phyloP scores from a whole-genome alignment of 2,329 filamentous ascomycete species.

The Alternaria hordeiaustralica region DNA sequence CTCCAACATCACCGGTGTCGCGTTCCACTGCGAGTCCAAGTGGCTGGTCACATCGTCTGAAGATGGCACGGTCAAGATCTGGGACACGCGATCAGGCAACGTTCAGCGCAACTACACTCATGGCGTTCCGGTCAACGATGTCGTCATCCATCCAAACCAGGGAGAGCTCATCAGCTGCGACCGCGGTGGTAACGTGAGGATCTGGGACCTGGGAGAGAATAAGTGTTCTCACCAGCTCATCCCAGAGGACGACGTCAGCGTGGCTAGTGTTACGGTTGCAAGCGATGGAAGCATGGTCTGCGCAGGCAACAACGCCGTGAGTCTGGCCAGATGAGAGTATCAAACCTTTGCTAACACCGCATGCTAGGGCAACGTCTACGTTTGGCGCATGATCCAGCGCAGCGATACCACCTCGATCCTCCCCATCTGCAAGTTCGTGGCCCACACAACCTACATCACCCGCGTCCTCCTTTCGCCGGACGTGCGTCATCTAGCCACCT shows the following conservation, averaged over 20 bases:
- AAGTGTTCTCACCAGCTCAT: slow-evolving; percentile 96
- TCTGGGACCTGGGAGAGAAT: slow-evolving; percentile 97
- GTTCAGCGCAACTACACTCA: slow-evolving; percentile 95
- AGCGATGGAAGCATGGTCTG: slow-evolving; percentile 92
- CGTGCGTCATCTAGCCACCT: slow-evolving; percentile 92
- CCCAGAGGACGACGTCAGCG: slow-evolving; percentile 91
- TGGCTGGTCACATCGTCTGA: slow-evolving; percentile 99
- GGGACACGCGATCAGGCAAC: slow-evolving; percentile 85
- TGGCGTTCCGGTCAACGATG: slow-evolving; percentile 88
- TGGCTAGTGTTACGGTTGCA: slow-evolving; percentile 93
- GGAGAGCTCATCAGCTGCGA: slow-evolving; percentile 98
- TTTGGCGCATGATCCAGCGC: slow-evolving; percentile 90
- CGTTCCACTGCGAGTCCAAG: slow-evolving; percentile 98
- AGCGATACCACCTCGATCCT: slow-evolving; percentile 83
- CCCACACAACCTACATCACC: slow-evolving; percentile 91
- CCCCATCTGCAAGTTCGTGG: slow-evolving; percentile 86
- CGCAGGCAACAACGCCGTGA: slow-evolving; percentile 87
- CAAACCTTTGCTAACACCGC: not conserved
- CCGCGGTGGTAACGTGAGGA: slow-evolving; percentile 85
- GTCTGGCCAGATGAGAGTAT: slow-evolving; percentile 25
- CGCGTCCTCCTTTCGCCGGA: slow-evolving; percentile 90
- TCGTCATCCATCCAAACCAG: slow-evolving; percentile 99
- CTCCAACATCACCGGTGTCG: slow-evolving; percentile 93
- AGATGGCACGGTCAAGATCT: slow-evolving; percentile 95
- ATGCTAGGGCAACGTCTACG: slow-evolving; percentile 87